Percentiles rank a stretch among this genome's conserved stretches.
Evolutionary conservation across 2,329 filamentous ascomycete genomes (phyloP).

Genomic region (Trichoderma lentiforme): DNA sequence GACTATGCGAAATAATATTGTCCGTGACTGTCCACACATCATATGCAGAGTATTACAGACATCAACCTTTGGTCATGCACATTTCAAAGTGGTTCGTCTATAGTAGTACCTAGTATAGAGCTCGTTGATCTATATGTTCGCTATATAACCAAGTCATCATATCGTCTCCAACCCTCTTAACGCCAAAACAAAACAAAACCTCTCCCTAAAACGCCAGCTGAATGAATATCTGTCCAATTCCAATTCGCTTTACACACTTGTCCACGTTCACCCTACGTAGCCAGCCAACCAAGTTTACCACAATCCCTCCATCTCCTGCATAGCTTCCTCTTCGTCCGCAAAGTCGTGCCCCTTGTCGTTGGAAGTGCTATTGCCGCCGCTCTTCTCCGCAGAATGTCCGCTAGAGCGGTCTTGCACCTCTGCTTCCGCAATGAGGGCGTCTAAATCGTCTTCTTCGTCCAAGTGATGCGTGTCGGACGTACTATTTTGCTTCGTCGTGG

Average conservation of each 20-base stretch:
- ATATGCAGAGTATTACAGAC: neutral
- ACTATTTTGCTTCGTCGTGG: neutral
- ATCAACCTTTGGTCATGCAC: neutral
- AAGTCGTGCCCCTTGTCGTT: conserved; percentile 38
- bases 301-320: conserved; percentile 60
- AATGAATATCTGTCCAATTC: neutral
- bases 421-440: conserved; percentile 52
- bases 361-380: neutral
- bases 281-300: conserved; percentile 36
- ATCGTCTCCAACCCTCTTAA: neutral
- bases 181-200: neutral
- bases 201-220: neutral
- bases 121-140: neutral
- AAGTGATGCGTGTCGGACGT: neutral
- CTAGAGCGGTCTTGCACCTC: conserved; percentile 28
- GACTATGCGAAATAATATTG: neutral
- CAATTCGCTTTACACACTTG: neutral
- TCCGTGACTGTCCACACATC: neutral
- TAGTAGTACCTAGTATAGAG: neutral
- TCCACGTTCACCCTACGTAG: neutral
- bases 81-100: neutral
- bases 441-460: conserved; percentile 37
- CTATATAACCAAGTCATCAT: neutral
- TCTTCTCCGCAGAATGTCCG: neutral
- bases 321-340: conserved; percentile 63